Base-by-base conservation (phyloP, 2,329 filamentous ascomycete genomes). In the Diaporthe amygdali region DNA sequence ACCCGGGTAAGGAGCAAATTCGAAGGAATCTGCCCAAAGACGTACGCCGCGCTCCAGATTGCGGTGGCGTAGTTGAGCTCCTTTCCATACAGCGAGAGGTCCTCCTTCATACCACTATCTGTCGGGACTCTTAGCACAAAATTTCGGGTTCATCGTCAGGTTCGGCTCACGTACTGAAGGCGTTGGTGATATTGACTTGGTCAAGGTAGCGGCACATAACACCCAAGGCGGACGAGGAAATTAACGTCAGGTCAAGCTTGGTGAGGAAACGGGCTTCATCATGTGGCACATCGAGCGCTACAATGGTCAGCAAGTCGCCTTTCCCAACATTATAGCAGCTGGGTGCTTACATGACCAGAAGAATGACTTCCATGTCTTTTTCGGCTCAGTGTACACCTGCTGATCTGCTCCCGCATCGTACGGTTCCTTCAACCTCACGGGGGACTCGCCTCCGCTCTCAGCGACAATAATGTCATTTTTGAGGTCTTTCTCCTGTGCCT, bases 31-130 rank as follows among this genome's bases (percentile, higher is more conserved):
- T 80, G 77, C 1, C 77, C 78, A 52, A 79, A 73, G 5, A 79
- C 76, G 47, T 80, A 79, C 20, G 76, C 78, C 3, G 76, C 77
- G 47, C 75, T 78, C 77, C 78, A 80, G 20, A 77, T 54, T 2
- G 76, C 75, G 44, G 77, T 77, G 49, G 76, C 76, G 54, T 78
- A 79, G 71, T 80, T 80, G 55, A 80, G 76, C 51, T 80, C 75
- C 52, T 77, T 79, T 15, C 78, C 78, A 34, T 78, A 79, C 2
- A 79, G 75, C 0, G 63, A 44, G 4, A 80, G 75, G 27, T 80
- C 78, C 66, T 80, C 78, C 54, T 79, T 63, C 56, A 63, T 63
- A 2, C 56, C 56, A 20, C 56, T 63, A 27, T 63, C 56, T 63
- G 20, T 3, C 5, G 2, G 10, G 5, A 14, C 4, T 9, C 1